These are phyloP conservation scores for Ceratocystis harringtonii DNA, from an alignment of 2,329 filamentous ascomycete species.

Conservation along the genomic window DNA sequence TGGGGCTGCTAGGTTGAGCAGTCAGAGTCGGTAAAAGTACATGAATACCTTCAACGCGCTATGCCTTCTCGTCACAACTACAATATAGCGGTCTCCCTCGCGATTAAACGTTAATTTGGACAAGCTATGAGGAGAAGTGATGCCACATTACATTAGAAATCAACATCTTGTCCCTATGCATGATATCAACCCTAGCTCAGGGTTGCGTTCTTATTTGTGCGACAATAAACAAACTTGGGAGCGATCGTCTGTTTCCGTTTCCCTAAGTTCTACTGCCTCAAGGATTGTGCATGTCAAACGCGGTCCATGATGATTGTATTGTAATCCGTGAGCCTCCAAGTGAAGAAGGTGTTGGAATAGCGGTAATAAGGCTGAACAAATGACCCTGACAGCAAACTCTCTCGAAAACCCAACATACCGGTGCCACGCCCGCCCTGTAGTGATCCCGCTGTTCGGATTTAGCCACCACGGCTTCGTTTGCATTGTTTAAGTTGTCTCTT, in stretches of 20 bases:
- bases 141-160: neutral
- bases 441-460: neutral
- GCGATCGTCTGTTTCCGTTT: neutral
- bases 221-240: neutral
- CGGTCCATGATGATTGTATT: neutral
- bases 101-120: too few species aligned
- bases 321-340: too few species aligned
- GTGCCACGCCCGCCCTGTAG: conserved; percentile 2
- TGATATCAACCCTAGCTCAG: neutral
- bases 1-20: neutral
- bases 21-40: too few species aligned
- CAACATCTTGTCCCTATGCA: neutral
- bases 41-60: too few species aligned
- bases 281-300: neutral
- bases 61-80: neutral
- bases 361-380: neutral
- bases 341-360: neutral
- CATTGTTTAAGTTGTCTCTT: neutral
- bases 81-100: neutral
- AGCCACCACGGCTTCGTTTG: neutral
- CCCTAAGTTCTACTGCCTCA: neutral
- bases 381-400: neutral
- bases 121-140: neutral
- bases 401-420: neutral
- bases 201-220: neutral